phyloP scores from a whole-genome alignment of 2,329 filamentous ascomycete genomes.

The Aspergillus vadensis region DNA sequence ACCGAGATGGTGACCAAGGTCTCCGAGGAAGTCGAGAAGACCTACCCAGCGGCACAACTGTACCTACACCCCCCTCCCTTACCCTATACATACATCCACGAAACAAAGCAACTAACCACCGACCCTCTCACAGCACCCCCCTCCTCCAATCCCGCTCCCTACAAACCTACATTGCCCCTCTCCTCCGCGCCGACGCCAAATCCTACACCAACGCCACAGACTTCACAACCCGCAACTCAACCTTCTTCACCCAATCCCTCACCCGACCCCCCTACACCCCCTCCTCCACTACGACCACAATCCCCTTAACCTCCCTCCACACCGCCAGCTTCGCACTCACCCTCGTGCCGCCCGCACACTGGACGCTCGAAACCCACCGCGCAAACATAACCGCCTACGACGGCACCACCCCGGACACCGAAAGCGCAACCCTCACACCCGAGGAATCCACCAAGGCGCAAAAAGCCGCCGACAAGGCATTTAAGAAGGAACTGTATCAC shows the following conservation, averaged over 20 bases:
- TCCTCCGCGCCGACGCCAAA: conserved; percentile 58
- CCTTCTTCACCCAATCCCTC: conserved; percentile 56
- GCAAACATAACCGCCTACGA: conserved; percentile 43
- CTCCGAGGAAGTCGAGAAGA: conserved; percentile 29
- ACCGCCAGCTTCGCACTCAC: conserved; percentile 47
- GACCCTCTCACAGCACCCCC: conserved; percentile 20
- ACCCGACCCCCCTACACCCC: conserved; percentile 29
- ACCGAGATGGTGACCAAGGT: conserved; percentile 44
- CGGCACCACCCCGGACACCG: conserved; percentile 18
- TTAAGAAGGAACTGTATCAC: conserved; percentile 53
- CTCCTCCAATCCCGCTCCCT: conserved; percentile 41
- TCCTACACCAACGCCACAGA: conserved; percentile 59
- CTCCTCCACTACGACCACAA: conserved; percentile 21
- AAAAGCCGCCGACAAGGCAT: conserved; percentile 33
- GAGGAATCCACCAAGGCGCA: conserved; percentile 4
- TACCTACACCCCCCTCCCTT: conserved; percentile 20
- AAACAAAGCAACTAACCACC: conserved; percentile 3
- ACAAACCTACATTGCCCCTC: conserved; percentile 50
- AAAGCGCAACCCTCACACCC: neutral
- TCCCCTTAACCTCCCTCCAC: conserved; percentile 44
- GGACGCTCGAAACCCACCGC: conserved; percentile 43
- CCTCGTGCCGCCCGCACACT: conserved; percentile 45
- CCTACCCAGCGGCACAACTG: conserved; percentile 29
- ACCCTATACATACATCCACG: neutral
- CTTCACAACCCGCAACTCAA: conserved; percentile 59